A percentile compares a stretch with the other conserved stretches of the same genome.
Conservation (phyloP, 2,329 filamentous ascomycete species). For the Aspergillus sp. region DNA sequence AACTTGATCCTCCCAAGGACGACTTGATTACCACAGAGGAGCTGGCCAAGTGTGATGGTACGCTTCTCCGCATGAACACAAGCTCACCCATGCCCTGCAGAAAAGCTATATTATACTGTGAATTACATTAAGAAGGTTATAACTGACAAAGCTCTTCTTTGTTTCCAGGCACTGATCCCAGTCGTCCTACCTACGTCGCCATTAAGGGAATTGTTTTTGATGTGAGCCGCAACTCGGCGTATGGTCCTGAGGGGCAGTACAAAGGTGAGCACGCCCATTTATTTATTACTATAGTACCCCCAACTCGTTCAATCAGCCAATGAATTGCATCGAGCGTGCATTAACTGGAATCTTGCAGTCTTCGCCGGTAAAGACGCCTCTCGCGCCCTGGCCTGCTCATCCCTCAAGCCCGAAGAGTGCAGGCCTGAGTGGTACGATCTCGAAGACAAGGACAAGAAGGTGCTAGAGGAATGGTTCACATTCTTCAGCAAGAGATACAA, state of each 20-base stretch:
- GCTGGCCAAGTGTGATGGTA: constrained; percentile 80
- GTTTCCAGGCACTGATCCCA: constrained; percentile 38
- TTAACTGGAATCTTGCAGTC: constrained; percentile 55
- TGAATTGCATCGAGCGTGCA: not conserved
- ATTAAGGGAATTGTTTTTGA: constrained; percentile 93
- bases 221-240: constrained; percentile 84
- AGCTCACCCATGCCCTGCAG: not conserved
- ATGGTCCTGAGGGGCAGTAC: constrained; percentile 79
- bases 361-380: constrained; percentile 96
- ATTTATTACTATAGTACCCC: not conserved
- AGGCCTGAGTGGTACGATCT: constrained; percentile 79
- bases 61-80: constrained; percentile 29
- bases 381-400: constrained; percentile 83
- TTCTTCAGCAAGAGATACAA: constrained; percentile 99
- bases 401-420: constrained; percentile 81
- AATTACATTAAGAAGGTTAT: not conserved
- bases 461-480: constrained; percentile 87
- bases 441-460: constrained; percentile 78
- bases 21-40: constrained; percentile 81
- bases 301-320: not conserved
- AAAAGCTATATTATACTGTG: not conserved
- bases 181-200: constrained; percentile 58
- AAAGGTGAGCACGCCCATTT: constrained; percentile 60
- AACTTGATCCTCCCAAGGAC: constrained; percentile 80
- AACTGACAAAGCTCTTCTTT: not conserved